Base-by-base conservation (phyloP, 495 filamentous ascomycete genomes). In the Daldinia grandis region DNA sequence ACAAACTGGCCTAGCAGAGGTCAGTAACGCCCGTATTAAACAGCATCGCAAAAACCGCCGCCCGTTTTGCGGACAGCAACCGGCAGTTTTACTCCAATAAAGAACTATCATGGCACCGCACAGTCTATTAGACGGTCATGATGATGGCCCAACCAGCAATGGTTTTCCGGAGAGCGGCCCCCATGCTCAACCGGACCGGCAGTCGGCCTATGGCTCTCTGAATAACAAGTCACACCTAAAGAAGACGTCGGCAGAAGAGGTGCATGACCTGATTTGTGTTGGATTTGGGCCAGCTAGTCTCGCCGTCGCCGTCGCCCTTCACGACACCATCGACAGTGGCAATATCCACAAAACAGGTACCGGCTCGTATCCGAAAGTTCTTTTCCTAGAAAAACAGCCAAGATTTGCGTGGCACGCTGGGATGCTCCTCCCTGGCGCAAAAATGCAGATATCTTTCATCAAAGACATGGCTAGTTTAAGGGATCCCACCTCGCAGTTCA, bases 381-480 rank as follows among this genome's bases (percentile, higher is more conserved):
- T 90, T 42, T 98, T 97, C 80, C 78, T 98, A 21, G 95, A 98
- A 81, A 89, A 90, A 66, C 95, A 99, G 81, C 74, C 83, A 24
- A 81, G 87, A 44, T 99, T 98, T 73, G 87, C 89, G 55, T 98
- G 95, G 95, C 95, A 99, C 78, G 88, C 91, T 3, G 95, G 95
- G 37, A 99, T 99, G 95, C 86, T 97, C 60, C 87, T 99, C 1
- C 93, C 93, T 0, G 93, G 93, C 51, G 91, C 93, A 12, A 92
- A 91, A 76, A 99, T 99, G 95, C 95, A 99, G 78, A 98, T 99
- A 64, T 95, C 92, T 33, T 99, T 98, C 84, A 84, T 99, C 79
- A 99, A 99, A 82, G 95, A 98, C 73, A 85, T 99, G 64, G 95
- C 95, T 10, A 95, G 93, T 8, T 80, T 97, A 49, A 86, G 95